phyloP scores from a whole-genome alignment of 768 basidiomycete species.

The Myochromella boudieri region DNA sequence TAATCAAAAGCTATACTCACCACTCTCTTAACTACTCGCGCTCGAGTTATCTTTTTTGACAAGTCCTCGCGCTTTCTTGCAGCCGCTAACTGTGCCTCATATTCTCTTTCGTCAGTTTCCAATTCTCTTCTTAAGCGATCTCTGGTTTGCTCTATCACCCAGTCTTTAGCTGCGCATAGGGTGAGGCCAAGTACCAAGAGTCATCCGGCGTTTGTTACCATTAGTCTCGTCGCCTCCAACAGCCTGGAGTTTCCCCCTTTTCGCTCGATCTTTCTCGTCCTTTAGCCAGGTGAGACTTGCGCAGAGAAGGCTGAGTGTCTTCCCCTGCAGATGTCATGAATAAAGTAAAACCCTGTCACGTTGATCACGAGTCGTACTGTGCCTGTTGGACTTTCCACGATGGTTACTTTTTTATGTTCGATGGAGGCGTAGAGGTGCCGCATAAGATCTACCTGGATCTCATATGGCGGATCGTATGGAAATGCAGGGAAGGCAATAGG shows the following conservation, averaged over 20 bases:
- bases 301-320: conserved; percentile 80
- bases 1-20: conserved; percentile 35
- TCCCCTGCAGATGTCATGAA: conserved; percentile 58
- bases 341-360: not conserved
- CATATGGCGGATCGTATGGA: conserved; percentile 81
- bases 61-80: conserved; percentile 65
- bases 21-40: conserved; percentile 57
- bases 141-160: conserved; percentile 75
- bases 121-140: conserved; percentile 64
- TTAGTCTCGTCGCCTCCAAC: conserved; percentile 31
- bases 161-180: conserved; percentile 54
- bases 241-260: conserved; percentile 59
- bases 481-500: conserved; percentile 75
- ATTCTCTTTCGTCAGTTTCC: conserved; percentile 65
- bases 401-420: conserved; percentile 71
- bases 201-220: conserved; percentile 21
- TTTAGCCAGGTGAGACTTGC: conserved; percentile 73
- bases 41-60: conserved; percentile 52
- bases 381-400: conserved; percentile 89
- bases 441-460: conserved; percentile 88
- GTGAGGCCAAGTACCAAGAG: not conserved
- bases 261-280: conserved; percentile 69
- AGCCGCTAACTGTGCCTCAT: conserved; percentile 54
- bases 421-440: conserved; percentile 79
- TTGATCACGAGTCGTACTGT: conserved; percentile 50